Evolutionary conservation across 2,329 filamentous ascomycete species (phyloP), one percentile per base, ranked within the genome.

Genomic region (Sporothrix luriei): DNA sequence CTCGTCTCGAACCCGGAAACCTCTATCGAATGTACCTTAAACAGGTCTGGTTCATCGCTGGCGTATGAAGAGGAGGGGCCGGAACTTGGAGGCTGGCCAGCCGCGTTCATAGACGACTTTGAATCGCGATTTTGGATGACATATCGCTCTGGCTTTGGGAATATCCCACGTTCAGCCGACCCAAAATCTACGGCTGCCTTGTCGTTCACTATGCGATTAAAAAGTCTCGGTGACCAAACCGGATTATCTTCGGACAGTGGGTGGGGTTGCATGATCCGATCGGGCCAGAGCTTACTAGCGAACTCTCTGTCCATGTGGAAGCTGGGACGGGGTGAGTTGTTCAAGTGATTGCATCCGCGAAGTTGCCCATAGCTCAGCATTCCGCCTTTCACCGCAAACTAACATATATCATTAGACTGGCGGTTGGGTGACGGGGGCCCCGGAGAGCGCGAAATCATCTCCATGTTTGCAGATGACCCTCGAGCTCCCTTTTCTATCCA

Each of bases 181-280:
- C 89, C 91, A 0, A 89, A 89, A 75, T 91, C 92, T 16, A 78
- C 84, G 0, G 84, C 89, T 4, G 83, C 88, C 9, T 87, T 98
- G 82, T 96, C 92, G 3, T 87, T 98, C 70, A 84, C 92, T 1
- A 94, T 97, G 79, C 90, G 93, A 66, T 83, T 98, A 74, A 91
- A 93, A 76, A 94, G 85, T 76, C 82, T 98, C 6, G 85, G 88
- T 13, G 92, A 97, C 64, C 87, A 92, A 70, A 84, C 14, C 33
- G 93, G 92, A 4, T 99, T 98, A 79, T 91, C 92, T 13, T 94
- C 93, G 1, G 95, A 99, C 78, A 94, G 92, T 11, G 95, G 95
- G 66, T 99, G 96, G 93, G 95, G 95, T 0, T 99, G 95, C 77
- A 99, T 99, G 95, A 98, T 99, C 75, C 85, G 95, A 71, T 97